Conservation (phyloP, 257 asterid species). For the Voacanga thouarsii region DNA sequence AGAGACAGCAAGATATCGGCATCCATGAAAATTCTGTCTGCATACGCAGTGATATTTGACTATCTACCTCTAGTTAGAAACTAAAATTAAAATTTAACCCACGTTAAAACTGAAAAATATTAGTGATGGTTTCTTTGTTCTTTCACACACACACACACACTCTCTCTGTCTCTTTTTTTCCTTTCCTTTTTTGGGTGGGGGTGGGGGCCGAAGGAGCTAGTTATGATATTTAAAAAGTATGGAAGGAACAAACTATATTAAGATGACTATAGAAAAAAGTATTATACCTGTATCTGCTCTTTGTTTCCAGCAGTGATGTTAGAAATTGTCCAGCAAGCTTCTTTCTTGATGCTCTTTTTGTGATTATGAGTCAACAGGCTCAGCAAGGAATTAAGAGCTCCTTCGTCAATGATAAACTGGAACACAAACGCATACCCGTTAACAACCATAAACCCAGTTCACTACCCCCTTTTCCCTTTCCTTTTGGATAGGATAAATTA, state of each 20-base stretch:
- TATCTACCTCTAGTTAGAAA: background rate
- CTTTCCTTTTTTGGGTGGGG: background rate
- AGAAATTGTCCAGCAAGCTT: constrained; percentile 94
- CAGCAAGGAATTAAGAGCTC: constrained; percentile 70
- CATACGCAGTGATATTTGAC: background rate
- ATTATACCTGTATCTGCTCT: constrained; percentile 75
- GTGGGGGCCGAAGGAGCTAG: background rate
- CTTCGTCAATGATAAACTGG: constrained; percentile 70
- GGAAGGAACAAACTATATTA: background rate
- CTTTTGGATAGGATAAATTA: no score
- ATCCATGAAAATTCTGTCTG: background rate
- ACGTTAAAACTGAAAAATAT: background rate
- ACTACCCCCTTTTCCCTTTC: background rate
- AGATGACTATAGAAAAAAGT: background rate
- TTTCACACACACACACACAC: no score
- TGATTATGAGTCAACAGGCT: constrained; percentile 81
- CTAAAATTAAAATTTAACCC: background rate
- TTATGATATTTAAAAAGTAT: background rate
- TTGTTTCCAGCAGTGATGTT: constrained; percentile 91
- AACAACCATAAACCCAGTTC: background rate
- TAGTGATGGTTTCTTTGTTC: background rate
- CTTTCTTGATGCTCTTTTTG: constrained; percentile 92
- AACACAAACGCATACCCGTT: constrained; percentile 7
- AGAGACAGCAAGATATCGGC: background rate
- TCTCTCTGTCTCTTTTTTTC: background rate